Conservation (phyloP, 1,284 basidiomycete genomes). For the Ceratobasidium sp. region DNA sequence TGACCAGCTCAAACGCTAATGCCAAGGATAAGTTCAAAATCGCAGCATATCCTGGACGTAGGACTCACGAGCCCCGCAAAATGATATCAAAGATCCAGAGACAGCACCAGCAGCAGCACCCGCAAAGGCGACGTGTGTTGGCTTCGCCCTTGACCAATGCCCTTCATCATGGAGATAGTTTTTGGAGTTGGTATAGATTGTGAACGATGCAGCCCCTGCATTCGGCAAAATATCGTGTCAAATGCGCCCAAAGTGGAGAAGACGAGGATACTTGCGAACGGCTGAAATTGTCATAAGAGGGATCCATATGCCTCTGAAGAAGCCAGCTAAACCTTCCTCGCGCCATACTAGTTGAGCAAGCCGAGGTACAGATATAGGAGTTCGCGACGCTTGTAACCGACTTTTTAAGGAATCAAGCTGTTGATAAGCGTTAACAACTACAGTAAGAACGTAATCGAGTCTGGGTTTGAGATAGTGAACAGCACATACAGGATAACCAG, state of each 20-base stretch:
- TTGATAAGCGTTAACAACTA: background rate
- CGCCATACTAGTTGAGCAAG: conserved; percentile 73
- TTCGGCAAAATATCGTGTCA: conserved; percentile 46
- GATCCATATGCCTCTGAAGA: conserved; percentile 91
- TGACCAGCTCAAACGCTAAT: conserved; percentile 92
- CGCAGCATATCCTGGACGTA: conserved; percentile 10
- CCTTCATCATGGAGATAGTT: conserved; percentile 75
- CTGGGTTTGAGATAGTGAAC: conserved; percentile 5
- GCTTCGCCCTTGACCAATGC: conserved; percentile 66
- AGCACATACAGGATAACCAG: conserved; percentile 77
- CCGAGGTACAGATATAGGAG: conserved; percentile 75
- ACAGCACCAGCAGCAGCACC: conserved; percentile 84
- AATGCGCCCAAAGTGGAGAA: conserved; percentile 32
- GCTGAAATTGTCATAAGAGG: conserved; percentile 97
- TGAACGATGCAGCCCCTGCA: conserved; percentile 87
- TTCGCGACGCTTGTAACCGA: conserved; percentile 86
- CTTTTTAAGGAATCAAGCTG: conserved; percentile 92
- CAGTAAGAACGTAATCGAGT: conserved; percentile 6
- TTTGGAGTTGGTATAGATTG: conserved; percentile 92
- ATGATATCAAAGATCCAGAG: conserved; percentile 84
- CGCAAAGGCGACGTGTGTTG: conserved; percentile 76
- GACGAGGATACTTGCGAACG: conserved; percentile 74
- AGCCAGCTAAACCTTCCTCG: conserved; percentile 92
- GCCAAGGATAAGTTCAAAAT: conserved; percentile 21
- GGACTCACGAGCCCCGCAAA: conserved; percentile 82